Conservation (phyloP, 129 eudicot species). For the Centella asiatica region DNA sequence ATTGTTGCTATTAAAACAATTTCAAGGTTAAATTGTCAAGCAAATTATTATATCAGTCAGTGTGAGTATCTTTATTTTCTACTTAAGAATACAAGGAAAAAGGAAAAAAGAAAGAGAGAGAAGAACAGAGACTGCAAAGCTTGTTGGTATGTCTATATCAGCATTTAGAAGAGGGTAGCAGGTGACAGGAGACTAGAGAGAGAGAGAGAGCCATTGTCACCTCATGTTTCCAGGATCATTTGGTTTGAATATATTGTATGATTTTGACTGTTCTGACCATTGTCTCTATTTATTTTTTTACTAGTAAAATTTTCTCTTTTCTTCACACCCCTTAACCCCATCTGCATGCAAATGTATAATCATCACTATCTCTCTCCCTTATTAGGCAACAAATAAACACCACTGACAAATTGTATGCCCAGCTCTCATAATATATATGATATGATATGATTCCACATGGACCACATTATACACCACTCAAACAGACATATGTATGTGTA, state of each 20-base stretch:
- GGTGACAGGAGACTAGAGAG: conserved; percentile 10
- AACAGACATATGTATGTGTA: not conserved
- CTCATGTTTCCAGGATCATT: conserved; percentile 3
- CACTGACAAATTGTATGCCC: too few species aligned
- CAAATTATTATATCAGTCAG: too few species aligned
- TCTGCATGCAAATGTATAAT: conserved; percentile 3
- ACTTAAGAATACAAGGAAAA: not conserved
- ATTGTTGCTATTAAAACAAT: too few species aligned
- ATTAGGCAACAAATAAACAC: not conserved
- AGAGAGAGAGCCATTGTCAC: conserved; percentile 8
- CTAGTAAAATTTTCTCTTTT: not conserved
- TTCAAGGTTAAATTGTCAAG: too few species aligned
- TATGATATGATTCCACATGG: too few species aligned
- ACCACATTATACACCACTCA: too few species aligned
- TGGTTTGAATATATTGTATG: not conserved
- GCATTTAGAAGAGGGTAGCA: not conserved
- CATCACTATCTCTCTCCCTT: not conserved
- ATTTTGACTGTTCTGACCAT: conserved; percentile 7
- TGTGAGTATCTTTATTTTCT: too few species aligned
- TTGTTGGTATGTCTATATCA: conserved; percentile 10
- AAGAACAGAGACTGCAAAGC: not conserved
- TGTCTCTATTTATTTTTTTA: conserved; percentile 1
- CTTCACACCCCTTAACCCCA: not conserved
- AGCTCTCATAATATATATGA: too few species aligned
- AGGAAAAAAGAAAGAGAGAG: not conserved